phyloP scores from a whole-genome alignment of 257 asterid genomes.

The Pogostemon cablin region DNA sequence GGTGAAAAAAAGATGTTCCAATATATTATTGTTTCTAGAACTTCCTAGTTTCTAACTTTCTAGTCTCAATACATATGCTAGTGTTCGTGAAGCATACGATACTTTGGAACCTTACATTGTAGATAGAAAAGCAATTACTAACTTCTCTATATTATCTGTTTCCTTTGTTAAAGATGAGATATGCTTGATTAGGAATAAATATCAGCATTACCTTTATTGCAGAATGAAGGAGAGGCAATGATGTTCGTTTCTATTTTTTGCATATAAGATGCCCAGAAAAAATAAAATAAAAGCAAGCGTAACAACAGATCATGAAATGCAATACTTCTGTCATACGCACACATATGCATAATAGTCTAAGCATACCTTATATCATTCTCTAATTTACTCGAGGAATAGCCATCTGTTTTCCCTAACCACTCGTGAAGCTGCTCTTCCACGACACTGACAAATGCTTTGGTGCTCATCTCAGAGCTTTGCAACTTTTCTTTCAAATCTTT shows the following conservation, averaged over 20 bases:
- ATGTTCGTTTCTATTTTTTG: neutral
- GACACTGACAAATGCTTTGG: constrained; percentile 45
- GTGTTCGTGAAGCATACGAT: neutral
- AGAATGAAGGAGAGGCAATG: neutral
- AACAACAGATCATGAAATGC: constrained; percentile 15
- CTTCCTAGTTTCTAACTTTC: no score
- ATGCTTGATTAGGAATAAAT: neutral
- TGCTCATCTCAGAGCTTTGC: constrained; percentile 46
- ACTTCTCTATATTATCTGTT: neutral
- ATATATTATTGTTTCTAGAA: no score
- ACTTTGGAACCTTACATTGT: neutral
- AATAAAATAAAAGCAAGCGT: neutral
- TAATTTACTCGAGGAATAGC: constrained; percentile 33
- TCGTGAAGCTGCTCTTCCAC: constrained; percentile 54
- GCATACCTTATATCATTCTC: constrained; percentile 64
- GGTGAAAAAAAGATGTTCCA: neutral
- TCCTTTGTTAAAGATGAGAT: constrained; percentile 1
- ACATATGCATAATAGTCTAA: constrained; percentile 17
- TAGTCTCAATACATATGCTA: neutral
- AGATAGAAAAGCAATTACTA: neutral
- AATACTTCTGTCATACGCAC: constrained; percentile 1
- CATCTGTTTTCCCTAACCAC: constrained; percentile 31
- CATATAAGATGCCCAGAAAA: neutral
- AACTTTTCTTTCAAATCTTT: constrained; percentile 49
- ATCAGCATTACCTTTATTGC: neutral